Evolutionary conservation across 805 yeast genomes (phyloP).

Genomic region (Myxozyma mucilagina): DNA sequence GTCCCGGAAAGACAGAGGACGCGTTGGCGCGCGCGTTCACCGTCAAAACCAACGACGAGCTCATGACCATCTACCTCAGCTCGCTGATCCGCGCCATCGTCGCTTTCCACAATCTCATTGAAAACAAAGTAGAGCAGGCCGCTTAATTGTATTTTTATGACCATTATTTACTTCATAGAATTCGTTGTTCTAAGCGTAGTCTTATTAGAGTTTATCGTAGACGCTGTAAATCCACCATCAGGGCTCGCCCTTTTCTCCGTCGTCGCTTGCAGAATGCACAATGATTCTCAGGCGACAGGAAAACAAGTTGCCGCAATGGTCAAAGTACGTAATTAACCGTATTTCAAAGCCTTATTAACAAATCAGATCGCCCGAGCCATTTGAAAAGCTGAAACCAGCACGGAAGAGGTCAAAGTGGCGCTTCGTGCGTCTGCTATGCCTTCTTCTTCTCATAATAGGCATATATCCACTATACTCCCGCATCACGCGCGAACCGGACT

Average conservation of each 20-base stretch:
- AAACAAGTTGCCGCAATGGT: slow-evolving; percentile 2
- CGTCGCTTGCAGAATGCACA: too few species aligned
- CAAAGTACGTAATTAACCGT: background rate
- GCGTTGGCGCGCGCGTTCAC: slow-evolving; percentile 80
- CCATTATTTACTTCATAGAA: background rate
- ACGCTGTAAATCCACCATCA: too few species aligned
- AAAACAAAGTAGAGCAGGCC: slow-evolving; percentile 75
- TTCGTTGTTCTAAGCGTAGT: too few species aligned
- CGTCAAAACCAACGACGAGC: slow-evolving; percentile 90
- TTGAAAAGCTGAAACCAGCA: background rate
- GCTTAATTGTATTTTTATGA: background rate
- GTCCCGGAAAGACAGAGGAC: slow-evolving; percentile 45
- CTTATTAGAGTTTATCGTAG: too few species aligned
- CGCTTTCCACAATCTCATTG: slow-evolving; percentile 95
- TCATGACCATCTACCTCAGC: slow-evolving; percentile 89
- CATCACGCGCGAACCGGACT: slow-evolving; percentile 9
- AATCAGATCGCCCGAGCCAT: background rate
- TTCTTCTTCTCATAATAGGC: too few species aligned
- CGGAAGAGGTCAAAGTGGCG: background rate
- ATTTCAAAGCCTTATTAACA: background rate
- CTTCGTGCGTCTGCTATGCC: too few species aligned
- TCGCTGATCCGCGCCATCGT: slow-evolving; percentile 90
- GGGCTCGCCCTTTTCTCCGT: too few species aligned
- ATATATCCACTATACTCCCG: too few species aligned
- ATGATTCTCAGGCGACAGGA: background rate